Percentiles rank a stretch among this genome's conserved stretches.
Conservation (phyloP, 176 grass and related monocot species). For the Phyllostachys edulis region DNA sequence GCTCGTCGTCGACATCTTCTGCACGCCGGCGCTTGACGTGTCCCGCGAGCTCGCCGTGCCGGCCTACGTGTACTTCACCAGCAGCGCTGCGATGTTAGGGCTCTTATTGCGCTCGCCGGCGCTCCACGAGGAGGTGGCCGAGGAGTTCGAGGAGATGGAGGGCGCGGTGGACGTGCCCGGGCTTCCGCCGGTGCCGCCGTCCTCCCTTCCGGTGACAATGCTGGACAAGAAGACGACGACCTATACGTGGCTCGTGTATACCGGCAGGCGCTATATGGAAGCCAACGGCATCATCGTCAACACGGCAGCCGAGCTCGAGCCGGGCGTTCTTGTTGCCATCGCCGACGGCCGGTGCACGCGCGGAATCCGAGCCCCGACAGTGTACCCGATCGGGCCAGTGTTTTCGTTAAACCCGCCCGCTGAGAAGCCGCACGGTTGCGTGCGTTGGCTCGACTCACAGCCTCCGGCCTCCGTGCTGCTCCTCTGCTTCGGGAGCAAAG, state of each 20-base stretch:
- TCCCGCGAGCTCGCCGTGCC: constrained; percentile 39
- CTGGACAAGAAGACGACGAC: constrained; percentile 11
- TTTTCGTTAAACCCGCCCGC: background rate
- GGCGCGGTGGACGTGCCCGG: constrained; percentile 25
- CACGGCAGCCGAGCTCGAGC: constrained; percentile 40
- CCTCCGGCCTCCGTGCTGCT: constrained; percentile 40
- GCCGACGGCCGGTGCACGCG: constrained; percentile 11
- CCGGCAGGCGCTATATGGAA: constrained; percentile 27
- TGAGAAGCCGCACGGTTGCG: constrained; percentile 27
- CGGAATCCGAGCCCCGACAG: background rate
- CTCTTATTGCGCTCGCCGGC: constrained; percentile 33
- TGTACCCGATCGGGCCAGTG: constrained; percentile 42
- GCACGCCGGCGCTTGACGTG: constrained; percentile 43
- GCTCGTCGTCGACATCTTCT: constrained; percentile 47
- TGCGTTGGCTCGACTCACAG: constrained; percentile 53
- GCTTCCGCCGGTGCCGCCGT: constrained; percentile 38
- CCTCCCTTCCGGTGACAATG: constrained; percentile 21
- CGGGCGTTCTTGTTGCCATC: constrained; percentile 7
- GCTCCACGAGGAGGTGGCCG: constrained; percentile 28
- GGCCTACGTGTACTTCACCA: constrained; percentile 43
- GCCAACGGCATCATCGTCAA: constrained; percentile 47
- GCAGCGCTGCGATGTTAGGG: background rate
- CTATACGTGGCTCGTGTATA: constrained; percentile 40
- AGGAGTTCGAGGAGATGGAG: constrained; percentile 34
- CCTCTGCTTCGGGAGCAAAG: constrained; percentile 50